Evolutionary conservation across 768 basidiomycete species (phyloP), one percentile per base, ranked within the genome.

Genomic region (Hericium alpestre): DNA sequence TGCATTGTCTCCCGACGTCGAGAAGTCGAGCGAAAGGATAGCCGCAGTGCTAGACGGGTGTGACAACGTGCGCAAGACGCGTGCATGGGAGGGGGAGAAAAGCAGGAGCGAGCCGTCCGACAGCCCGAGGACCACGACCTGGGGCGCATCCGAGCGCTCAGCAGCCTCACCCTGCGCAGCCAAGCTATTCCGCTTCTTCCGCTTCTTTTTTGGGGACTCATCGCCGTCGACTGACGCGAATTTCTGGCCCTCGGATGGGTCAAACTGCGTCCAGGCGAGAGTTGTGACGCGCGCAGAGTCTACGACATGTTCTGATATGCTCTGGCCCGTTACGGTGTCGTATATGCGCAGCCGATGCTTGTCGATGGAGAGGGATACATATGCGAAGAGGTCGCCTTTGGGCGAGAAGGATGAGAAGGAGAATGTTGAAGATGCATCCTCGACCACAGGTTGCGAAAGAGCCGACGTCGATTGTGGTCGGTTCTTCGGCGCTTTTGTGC

Each of bases 291-390:
- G 76, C 56, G 78, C 78, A 23, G 73, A 73, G 38, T 83, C 79
- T 18, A 84, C 65, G 16, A 75, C 73, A 68, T 82, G 71, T 66
- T 87, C 84, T 4, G 82, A 78, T 20, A 80, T 68, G 37, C 80
- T 75, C 59, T 77, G 75, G 39, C 75, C 77, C n/a, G 80, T 74
- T 8, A 72, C 61, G 9, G 81, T 78, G 65, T 84, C 77, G 67
- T 83, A 84, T 40, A 86, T 73, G 63, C 83, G 82, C 56, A 86
- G 70, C 48, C 83, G 78, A 65, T 87, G 84, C 68, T 84, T 87
- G 75, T 87, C 84, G 53, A 87, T 75, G 2, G 84, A 78, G 22
- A 86, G 75, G 10, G 83, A 83, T 27, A 84, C 68, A 54, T 81
- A 76, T 1, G 80, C 83, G 64, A 86, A 86, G 39, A 79, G 70